phyloP scores from a whole-genome alignment of 495 filamentous ascomycete species.

The Halenospora varia region DNA sequence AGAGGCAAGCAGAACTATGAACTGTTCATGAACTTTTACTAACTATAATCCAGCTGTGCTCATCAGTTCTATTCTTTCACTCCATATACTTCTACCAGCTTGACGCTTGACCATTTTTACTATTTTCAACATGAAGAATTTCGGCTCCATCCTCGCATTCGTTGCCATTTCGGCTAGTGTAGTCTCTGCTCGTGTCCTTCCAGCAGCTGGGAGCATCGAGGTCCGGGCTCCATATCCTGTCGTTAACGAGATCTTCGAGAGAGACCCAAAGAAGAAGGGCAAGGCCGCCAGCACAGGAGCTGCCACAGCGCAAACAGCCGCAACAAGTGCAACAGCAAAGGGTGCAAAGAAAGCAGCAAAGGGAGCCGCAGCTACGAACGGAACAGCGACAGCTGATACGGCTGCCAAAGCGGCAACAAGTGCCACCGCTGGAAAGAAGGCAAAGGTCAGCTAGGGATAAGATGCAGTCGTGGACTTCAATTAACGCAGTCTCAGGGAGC shows the following conservation, averaged over 20 bases:
- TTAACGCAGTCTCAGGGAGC: not conserved
- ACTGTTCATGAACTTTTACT: conserved; percentile 5
- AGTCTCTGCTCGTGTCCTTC: conserved; percentile 28
- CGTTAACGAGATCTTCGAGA: conserved; percentile 1
- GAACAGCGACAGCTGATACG: not conserved
- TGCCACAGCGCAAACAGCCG: not conserved
- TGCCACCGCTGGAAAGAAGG: conserved; percentile 1
- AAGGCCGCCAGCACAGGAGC: not conserved
- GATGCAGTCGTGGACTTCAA: not conserved
- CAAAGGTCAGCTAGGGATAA: not conserved
- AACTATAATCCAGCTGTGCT: conserved; percentile 33
- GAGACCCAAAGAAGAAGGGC: not conserved
- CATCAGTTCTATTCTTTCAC: conserved; percentile 29
- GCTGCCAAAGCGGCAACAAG: not conserved
- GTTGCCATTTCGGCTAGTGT: conserved; percentile 32
- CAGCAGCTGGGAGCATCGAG: conserved; percentile 1
- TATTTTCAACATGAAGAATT: conserved; percentile 38
- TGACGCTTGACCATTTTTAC: conserved; percentile 23
- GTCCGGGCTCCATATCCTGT: conserved; percentile 16
- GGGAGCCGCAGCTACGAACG: not conserved
- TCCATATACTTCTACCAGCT: conserved; percentile 22
- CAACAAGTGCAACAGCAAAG: not conserved
- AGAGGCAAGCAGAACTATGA: conserved; percentile 27
- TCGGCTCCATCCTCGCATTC: conserved; percentile 30
- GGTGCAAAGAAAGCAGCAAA: not conserved